phyloP scores from a whole-genome alignment of 1,284 basidiomycete species.

The Moesziomyces aphidis region DNA sequence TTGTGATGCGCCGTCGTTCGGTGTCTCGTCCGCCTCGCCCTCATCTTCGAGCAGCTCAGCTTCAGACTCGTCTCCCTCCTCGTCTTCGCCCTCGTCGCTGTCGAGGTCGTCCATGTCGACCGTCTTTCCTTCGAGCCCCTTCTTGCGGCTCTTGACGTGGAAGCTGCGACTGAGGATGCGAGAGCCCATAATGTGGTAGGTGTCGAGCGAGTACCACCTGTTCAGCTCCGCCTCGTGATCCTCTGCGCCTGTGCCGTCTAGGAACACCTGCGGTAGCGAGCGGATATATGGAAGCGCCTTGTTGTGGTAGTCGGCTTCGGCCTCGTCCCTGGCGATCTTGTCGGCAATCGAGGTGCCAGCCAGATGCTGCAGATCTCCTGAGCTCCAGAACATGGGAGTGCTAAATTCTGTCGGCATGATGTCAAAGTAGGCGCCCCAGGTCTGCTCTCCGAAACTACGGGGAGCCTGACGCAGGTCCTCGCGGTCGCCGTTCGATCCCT shows the following conservation, averaged over 20 bases:
- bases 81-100: conserved; percentile 37
- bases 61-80: conserved; percentile 44
- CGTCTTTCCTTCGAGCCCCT: conserved; percentile 40
- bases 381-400: conserved; percentile 95
- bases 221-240: conserved; percentile 18
- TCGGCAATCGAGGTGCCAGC: conserved; percentile 85
- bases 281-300: conserved; percentile 69
- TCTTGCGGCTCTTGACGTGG: conserved; percentile 71
- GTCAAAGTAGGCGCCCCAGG: conserved; percentile 61
- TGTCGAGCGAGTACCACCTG: conserved; percentile 77
- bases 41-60: conserved; percentile 53
- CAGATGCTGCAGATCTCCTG: conserved; percentile 80
- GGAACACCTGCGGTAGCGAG: conserved; percentile 46
- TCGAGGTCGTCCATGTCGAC: conserved; percentile 61
- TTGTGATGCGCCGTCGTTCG: conserved; percentile 11
- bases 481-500: conserved; percentile 32
- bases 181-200: conserved; percentile 91
- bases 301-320: conserved; percentile 78
- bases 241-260: conserved; percentile 23
- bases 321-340: conserved; percentile 87
- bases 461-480: conserved; percentile 6
- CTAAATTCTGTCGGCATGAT: conserved; percentile 77
- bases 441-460: conserved; percentile 26
- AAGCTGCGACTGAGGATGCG: conserved; percentile 93
- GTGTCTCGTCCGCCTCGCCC: conserved; percentile 31